These are phyloP conservation scores for Astrocystis sublimbata DNA, from an alignment of 495 filamentous ascomycete genomes.

Conservation along the genomic window DNA sequence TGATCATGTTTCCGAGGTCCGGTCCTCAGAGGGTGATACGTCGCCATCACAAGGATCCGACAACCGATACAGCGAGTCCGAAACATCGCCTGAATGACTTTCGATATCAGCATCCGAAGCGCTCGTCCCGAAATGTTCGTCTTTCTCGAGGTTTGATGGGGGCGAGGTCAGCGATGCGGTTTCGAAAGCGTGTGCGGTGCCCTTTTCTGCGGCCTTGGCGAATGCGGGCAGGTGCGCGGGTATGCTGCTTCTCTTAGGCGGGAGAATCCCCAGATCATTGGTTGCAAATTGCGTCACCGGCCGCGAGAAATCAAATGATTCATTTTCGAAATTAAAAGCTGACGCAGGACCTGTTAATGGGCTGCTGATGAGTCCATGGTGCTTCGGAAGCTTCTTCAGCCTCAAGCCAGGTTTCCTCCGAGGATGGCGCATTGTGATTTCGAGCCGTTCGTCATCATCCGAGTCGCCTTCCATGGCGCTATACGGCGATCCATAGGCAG, in stretches of 20 bases:
- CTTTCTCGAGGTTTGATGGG: slow-evolving; percentile 14
- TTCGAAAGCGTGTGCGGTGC: slow-evolving; percentile 10
- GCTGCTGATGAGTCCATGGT: slow-evolving; percentile 26
- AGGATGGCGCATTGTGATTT: slow-evolving; percentile 33
- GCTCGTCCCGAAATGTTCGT: slow-evolving; percentile 24
- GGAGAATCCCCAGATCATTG: background rate
- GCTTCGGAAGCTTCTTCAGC: slow-evolving; percentile 32
- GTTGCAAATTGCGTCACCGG: slow-evolving; percentile 18
- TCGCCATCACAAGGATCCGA: background rate
- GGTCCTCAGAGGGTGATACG: background rate
- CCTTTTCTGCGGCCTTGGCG: background rate
- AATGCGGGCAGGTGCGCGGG: background rate
- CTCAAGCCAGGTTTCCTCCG: slow-evolving; percentile 27
- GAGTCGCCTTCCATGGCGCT: slow-evolving; percentile 39
- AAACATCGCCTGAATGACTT: slow-evolving; percentile 26
- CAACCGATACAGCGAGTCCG: background rate
- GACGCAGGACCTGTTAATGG: slow-evolving; percentile 21
- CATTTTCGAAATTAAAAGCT: slow-evolving; percentile 22
- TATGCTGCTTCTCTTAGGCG: background rate
- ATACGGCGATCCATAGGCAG: slow-evolving; percentile 23
- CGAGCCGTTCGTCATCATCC: slow-evolving; percentile 46
- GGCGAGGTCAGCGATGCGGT: slow-evolving; percentile 26
- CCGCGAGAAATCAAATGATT: slow-evolving; percentile 38
- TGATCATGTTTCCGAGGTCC: background rate
- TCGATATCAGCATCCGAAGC: slow-evolving; percentile 35